These are phyloP conservation scores for Jaltomata sinuosa DNA, from an alignment of 257 asterid genomes.

Conservation along the genomic window DNA sequence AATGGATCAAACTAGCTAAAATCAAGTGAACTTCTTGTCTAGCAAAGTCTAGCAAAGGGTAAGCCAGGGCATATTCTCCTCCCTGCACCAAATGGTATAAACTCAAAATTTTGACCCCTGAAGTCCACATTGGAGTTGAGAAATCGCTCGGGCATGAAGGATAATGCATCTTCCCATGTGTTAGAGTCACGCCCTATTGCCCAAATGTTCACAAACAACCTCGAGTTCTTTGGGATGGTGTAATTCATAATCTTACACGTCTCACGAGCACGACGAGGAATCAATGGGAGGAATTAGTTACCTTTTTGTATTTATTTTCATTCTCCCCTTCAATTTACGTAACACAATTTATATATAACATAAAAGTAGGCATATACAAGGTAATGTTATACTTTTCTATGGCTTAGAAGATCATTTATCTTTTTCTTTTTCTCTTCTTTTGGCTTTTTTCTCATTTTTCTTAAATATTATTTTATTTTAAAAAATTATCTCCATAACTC, in stretches of 20 bases:
- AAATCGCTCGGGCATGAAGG: constrained; percentile 28
- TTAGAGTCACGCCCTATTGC: constrained; percentile 32
- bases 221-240: constrained; percentile 26
- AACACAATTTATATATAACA: no score
- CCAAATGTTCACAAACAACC: constrained; percentile 21
- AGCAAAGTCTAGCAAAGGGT: constrained; percentile 36
- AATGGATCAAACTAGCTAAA: constrained; percentile 17
- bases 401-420: no score
- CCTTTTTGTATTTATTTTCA: no score
- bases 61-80: constrained; percentile 45
- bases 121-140: constrained; percentile 16
- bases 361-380: no score
- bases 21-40: constrained; percentile 10
- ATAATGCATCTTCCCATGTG: constrained; percentile 28
- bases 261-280: constrained; percentile 23
- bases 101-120: constrained; percentile 35
- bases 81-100: constrained; percentile 43
- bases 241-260: constrained; percentile 24
- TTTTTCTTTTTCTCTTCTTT: no score
- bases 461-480: no score
- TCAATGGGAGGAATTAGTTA: no score
- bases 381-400: no score
- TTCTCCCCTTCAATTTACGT: no score
- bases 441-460: no score
- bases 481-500: no score